Conservation (phyloP, 192 early-diverging fungal genomes). For the Geranomyces michiganensis region DNA sequence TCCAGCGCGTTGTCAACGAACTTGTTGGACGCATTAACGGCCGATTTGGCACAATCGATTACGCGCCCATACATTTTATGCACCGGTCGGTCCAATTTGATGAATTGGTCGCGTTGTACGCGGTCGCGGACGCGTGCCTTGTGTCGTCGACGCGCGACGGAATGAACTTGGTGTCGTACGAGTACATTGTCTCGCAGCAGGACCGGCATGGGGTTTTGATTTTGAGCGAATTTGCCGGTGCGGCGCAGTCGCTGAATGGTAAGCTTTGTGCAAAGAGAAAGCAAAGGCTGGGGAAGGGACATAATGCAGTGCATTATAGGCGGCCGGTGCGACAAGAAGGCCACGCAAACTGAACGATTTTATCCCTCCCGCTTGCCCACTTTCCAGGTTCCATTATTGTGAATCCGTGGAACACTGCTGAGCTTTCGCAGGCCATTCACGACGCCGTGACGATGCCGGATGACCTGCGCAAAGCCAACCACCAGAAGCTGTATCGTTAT, state of each 20-base stretch:
- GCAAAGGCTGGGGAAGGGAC: not conserved
- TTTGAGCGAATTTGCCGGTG: conserved; percentile 97
- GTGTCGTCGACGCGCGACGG: conserved; percentile 98
- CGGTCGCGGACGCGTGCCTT: conserved; percentile 93
- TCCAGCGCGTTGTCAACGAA: conserved; percentile 93
- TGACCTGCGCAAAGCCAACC: conserved; percentile 75
- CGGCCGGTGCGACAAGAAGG: too few relatives aligned
- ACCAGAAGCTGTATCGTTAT: conserved; percentile 91
- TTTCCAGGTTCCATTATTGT: conserved; percentile 95
- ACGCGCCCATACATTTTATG: conserved; percentile 97
- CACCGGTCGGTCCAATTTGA: conserved; percentile 95
- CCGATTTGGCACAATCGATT: conserved; percentile 91
- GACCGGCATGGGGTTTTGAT: conserved; percentile 93
- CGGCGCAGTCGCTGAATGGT: conserved; percentile 96
- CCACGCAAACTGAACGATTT: too few relatives aligned
- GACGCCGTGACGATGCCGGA: conserved; percentile 93
- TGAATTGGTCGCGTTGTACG: conserved; percentile 95
- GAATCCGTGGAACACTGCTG: conserved; percentile 99
- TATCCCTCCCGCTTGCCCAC: too few relatives aligned
- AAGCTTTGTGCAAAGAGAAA: conserved; percentile 4
- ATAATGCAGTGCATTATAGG: too few relatives aligned
- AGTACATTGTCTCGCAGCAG: conserved; percentile 92
- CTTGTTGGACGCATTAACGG: conserved; percentile 99
- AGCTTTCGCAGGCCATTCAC: conserved; percentile 84
- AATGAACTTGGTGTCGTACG: conserved; percentile 99